Evolutionary conservation across 192 early-diverging fungal genomes (phyloP).

Genomic region (Endogone sp.): DNA sequence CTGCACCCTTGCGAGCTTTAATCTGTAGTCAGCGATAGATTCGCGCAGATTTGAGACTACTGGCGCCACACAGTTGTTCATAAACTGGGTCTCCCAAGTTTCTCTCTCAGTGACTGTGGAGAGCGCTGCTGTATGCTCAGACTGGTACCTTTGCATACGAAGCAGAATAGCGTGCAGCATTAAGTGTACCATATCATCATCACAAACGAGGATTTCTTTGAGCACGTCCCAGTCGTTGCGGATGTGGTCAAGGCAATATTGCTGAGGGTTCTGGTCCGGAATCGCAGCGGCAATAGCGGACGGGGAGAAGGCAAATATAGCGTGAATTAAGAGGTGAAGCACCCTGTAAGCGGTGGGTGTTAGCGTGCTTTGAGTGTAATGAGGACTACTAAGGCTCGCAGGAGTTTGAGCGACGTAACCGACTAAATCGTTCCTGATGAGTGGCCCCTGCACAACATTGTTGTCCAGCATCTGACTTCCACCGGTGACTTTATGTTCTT

Average conservation of each 20-base stretch:
- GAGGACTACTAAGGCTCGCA: neutral
- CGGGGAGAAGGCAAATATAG: conserved; percentile 9
- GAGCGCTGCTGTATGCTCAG: neutral
- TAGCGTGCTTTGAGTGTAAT: conserved; percentile 2
- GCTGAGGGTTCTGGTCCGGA: neutral
- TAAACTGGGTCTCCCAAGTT: conserved; percentile 8
- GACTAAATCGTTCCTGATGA: neutral
- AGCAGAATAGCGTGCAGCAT: conserved; percentile 11
- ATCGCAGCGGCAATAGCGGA: neutral
- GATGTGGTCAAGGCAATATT: conserved; percentile 12
- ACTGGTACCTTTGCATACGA: neutral
- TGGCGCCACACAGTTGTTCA: conserved; percentile 2
- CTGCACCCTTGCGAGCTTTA: neutral
- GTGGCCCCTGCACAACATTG: neutral
- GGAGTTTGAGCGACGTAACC: conserved; percentile 10
- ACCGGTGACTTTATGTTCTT: neutral
- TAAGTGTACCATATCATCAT: conserved; percentile 11
- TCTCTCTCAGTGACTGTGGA: conserved; percentile 8
- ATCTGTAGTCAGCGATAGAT: conserved; percentile 5
- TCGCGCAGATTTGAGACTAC: conserved; percentile 5
- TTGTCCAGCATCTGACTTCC: neutral
- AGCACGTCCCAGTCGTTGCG: conserved; percentile 19
- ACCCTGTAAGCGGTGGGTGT: conserved; percentile 17
- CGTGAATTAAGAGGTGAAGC: conserved; percentile 19
- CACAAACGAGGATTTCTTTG: conserved; percentile 9